phyloP scores from a whole-genome alignment of 108 stramenopile species.

The Hondaea fermentalgiana region DNA sequence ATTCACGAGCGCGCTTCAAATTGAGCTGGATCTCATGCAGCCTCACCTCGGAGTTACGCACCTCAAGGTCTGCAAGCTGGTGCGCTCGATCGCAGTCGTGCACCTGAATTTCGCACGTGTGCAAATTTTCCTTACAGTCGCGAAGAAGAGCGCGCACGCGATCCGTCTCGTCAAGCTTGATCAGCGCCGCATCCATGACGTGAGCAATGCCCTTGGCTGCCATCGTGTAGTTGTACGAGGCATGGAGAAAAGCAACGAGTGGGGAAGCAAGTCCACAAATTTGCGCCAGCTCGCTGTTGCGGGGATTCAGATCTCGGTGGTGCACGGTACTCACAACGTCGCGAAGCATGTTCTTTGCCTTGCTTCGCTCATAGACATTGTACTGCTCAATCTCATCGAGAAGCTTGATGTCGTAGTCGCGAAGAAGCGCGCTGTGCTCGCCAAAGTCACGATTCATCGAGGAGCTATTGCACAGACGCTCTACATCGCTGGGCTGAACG shows the following conservation, averaged over 20 bases:
- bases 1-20: not conserved
- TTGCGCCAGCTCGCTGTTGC: not conserved
- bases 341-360: not conserved
- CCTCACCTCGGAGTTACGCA: not conserved
- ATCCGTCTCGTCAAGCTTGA: not conserved
- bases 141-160: not conserved
- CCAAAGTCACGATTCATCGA: not conserved
- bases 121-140: not conserved
- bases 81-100: not conserved
- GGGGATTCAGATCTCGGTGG: not conserved
- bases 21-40: not conserved
- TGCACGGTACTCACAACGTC: not conserved
- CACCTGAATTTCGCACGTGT: not conserved
- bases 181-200: not conserved
- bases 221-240: not conserved
- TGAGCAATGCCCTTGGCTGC: not conserved
- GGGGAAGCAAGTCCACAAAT: not conserved
- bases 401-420: not conserved
- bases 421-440: constrained; percentile 3
- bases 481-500: not conserved
- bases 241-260: not conserved
- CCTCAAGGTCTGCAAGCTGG: not conserved
- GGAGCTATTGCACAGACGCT: not conserved
- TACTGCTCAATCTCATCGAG: not conserved
- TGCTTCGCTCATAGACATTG: constrained; percentile 4